These are phyloP conservation scores for Umbelopsis sp. DNA, from an alignment of 371 early-diverging fungal species.

Conservation along the genomic window DNA sequence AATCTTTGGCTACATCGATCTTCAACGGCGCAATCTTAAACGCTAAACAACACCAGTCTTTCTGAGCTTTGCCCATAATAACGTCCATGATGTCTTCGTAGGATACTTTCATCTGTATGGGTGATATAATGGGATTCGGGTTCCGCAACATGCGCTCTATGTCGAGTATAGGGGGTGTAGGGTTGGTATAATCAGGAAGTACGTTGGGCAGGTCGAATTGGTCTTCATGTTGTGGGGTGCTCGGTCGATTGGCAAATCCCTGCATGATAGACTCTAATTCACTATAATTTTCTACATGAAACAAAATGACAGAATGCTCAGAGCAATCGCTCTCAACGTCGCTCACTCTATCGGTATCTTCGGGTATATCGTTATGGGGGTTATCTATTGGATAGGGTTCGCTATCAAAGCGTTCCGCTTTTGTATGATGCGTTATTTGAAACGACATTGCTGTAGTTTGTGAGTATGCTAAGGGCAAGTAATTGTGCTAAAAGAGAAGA, in stretches of 20 bases:
- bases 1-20: conserved; percentile 25
- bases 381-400: no score
- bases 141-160: neutral
- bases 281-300: conserved; percentile 7
- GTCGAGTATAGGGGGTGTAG: neutral
- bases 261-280: conserved; percentile 5
- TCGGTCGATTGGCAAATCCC: neutral
- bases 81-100: conserved; percentile 24
- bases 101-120: neutral
- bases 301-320: neutral
- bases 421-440: no score
- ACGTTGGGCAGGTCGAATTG: neutral
- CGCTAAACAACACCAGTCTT: conserved; percentile 39
- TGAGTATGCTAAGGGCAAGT: no score
- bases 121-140: neutral
- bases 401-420: no score
- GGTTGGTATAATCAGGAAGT: neutral
- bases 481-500: no score
- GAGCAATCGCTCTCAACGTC: neutral
- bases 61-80: conserved; percentile 26
- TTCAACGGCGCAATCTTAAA: conserved; percentile 37
- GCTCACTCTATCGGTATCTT: neutral
- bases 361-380: no score
- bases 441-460: no score
- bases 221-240: neutral